Evolutionary conservation across 2,329 filamentous ascomycete genomes (phyloP), one percentile per base, ranked within the genome.

Genomic region (Fusarium metavorans): DNA sequence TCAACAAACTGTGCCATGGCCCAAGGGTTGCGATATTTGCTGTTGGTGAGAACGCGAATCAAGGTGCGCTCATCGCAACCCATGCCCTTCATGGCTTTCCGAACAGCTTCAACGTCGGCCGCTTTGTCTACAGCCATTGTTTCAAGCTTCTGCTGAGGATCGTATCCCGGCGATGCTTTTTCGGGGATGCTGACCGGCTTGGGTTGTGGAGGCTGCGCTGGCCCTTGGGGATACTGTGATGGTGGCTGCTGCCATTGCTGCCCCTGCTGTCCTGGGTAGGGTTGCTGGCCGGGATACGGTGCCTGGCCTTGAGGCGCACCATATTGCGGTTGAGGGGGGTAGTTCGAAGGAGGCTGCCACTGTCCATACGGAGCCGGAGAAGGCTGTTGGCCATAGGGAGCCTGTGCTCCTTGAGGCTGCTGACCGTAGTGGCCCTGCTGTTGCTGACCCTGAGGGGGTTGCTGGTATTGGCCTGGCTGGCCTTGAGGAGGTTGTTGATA

Each of bases 11-110:
- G 81, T 0, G 72, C 75, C 76, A 84, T 80, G 2, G 76, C 69
- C 79, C 80, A 83, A 0, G 81, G 81, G 34, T 81, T 80, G 2
- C 70, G 62, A 34, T 83, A 83, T 66, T 82, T 82, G 14, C 74
- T 70, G 37, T 67, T 77, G 0, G 81, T 73, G 11, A 84, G 71
- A 9, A 82, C 68, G 5, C 73, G 72, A 39, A 83, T 80, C 11
- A 84, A 64, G 0, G 80, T 74, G 3, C 71, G 64, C 61, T 83
- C 79, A 23, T 83, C 79, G 39, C 81, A 83, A 1, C 81, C 82
- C 73, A 81, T 80, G 9, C 80, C 81, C 67, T 81, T 81, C 82
- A 83, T 83, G 2, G 82, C 81, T 25, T 82, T 80, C 54, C 80
- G 76, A 2, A 84, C 61, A 1, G 68, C 52, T 67, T 83, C 80